phyloP scores from a whole-genome alignment of 176 grass and related monocot genomes.

The Cymbopogon citratus region DNA sequence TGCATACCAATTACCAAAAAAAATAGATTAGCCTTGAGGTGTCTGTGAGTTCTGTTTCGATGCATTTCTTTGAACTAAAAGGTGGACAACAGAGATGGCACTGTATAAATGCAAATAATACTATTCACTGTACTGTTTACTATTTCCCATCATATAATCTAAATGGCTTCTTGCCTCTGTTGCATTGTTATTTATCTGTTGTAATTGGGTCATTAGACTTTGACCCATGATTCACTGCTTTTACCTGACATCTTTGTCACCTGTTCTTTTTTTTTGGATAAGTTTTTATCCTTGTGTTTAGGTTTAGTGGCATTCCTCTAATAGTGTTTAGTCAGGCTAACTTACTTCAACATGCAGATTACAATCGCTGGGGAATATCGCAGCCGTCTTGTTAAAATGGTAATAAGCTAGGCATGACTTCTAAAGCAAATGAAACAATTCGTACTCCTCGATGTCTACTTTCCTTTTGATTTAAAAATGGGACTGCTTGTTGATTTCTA shows the following conservation, averaged over 20 bases:
- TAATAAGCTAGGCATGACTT: slow-evolving; percentile 32
- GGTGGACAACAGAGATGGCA: neutral
- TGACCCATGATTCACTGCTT: neutral
- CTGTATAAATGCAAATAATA: slow-evolving; percentile 8
- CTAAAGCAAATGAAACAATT: neutral
- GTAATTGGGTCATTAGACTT: neutral
- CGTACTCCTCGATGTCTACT: neutral
- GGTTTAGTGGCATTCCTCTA: neutral
- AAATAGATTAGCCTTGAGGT: neutral
- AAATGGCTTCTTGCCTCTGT: neutral
- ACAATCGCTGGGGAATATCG: slow-evolving; percentile 81
- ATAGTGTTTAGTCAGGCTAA: slow-evolving; percentile 18
- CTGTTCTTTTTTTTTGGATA: neutral
- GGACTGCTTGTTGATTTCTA: slow-evolving; percentile 6
- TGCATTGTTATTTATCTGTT: neutral
- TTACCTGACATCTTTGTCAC: neutral
- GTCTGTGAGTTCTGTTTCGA: neutral
- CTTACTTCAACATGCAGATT: slow-evolving; percentile 49
- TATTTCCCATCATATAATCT: neutral
- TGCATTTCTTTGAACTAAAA: neutral
- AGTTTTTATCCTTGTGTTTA: neutral
- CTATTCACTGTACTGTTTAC: neutral
- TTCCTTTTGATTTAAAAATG: neutral
- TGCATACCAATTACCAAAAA: neutral
- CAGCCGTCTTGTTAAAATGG: slow-evolving; percentile 93